These are phyloP conservation scores for Hevea brasiliensis DNA, from an alignment of 345 rosid species.

Conservation along the genomic window DNA sequence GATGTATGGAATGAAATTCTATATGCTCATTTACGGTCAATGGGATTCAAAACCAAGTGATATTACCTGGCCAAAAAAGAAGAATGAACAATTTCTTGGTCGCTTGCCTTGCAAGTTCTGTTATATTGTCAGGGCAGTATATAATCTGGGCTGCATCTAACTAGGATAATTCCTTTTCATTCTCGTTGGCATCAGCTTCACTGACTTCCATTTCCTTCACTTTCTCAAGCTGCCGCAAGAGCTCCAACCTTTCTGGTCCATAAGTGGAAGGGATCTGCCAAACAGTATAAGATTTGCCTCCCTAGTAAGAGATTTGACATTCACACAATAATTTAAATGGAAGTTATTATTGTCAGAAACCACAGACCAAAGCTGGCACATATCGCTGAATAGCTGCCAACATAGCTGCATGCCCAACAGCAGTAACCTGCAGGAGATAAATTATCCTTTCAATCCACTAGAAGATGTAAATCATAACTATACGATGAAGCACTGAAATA, in stretches of 20 bases:
- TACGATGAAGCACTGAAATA: background rate
- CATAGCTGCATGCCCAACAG: slow-evolving; percentile 97
- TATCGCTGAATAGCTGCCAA: slow-evolving; percentile 96
- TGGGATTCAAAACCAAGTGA: slow-evolving; percentile 42
- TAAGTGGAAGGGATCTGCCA: slow-evolving; percentile 91
- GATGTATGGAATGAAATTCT: slow-evolving; percentile 86
- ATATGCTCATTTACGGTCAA: slow-evolving; percentile 62
- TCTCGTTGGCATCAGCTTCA: slow-evolving; percentile 57
- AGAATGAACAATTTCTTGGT: background rate
- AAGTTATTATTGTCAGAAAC: slow-evolving; percentile 16
- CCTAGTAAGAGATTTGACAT: background rate
- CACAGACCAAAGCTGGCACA: slow-evolving; percentile 70
- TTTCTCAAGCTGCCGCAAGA: slow-evolving; percentile 88
- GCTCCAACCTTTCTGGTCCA: slow-evolving; percentile 87
- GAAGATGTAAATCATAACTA: background rate
- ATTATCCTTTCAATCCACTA: background rate
- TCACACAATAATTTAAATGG: slow-evolving; percentile 4
- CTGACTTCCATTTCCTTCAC: slow-evolving; percentile 63
- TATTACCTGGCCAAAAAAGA: background rate
- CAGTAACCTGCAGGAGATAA: slow-evolving; percentile 66
- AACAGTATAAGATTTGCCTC: slow-evolving; percentile 17
- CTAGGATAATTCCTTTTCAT: slow-evolving; percentile 47
- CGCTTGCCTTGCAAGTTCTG: slow-evolving; percentile 7
- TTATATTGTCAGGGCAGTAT: slow-evolving; percentile 17
- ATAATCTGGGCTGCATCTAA: slow-evolving; percentile 17